Evolutionary conservation across 2,329 filamentous ascomycete species (phyloP).

Genomic region (Penicillium italicum): DNA sequence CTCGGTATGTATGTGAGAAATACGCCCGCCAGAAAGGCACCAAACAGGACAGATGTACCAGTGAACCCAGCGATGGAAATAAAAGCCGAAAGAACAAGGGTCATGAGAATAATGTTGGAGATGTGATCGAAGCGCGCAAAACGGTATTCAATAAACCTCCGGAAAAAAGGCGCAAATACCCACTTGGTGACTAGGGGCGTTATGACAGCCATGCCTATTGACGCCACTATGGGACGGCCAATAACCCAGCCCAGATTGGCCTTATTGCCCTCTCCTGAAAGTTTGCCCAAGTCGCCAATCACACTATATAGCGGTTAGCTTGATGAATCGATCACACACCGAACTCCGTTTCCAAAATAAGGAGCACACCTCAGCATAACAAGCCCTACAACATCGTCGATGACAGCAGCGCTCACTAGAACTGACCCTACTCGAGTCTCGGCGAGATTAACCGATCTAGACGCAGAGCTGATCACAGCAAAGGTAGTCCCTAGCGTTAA

Average conservation of each 20-base stretch:
- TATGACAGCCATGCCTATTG: conserved; percentile 34
- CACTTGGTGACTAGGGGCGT: conserved; percentile 39
- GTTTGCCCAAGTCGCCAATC: conserved; percentile 30
- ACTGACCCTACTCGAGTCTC: conserved; percentile 46
- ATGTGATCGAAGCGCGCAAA: conserved; percentile 35
- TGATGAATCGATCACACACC: neutral
- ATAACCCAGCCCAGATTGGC: conserved; percentile 39
- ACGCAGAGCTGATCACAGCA: conserved; percentile 29
- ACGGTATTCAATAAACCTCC: conserved; percentile 33
- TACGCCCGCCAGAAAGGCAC: conserved; percentile 36
- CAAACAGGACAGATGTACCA: conserved; percentile 41
- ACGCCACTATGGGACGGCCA: conserved; percentile 40
- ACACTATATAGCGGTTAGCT: conserved; percentile 22
- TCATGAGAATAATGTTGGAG: conserved; percentile 38
- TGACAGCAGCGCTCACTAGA: conserved; percentile 47
- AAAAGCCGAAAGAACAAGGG: conserved; percentile 31
- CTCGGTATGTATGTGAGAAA: conserved; percentile 39
- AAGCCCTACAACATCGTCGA: conserved; percentile 47
- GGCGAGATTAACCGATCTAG: conserved; percentile 39
- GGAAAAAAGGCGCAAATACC: conserved; percentile 39
- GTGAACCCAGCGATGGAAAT: conserved; percentile 35
- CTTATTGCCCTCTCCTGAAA: conserved; percentile 14
- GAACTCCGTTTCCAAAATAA: neutral
- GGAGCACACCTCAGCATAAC: conserved; percentile 32
- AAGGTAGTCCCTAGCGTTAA: conserved; percentile 26